phyloP scores from a whole-genome alignment of 1,284 basidiomycete species.

The Moesziomyces antarcticus region DNA sequence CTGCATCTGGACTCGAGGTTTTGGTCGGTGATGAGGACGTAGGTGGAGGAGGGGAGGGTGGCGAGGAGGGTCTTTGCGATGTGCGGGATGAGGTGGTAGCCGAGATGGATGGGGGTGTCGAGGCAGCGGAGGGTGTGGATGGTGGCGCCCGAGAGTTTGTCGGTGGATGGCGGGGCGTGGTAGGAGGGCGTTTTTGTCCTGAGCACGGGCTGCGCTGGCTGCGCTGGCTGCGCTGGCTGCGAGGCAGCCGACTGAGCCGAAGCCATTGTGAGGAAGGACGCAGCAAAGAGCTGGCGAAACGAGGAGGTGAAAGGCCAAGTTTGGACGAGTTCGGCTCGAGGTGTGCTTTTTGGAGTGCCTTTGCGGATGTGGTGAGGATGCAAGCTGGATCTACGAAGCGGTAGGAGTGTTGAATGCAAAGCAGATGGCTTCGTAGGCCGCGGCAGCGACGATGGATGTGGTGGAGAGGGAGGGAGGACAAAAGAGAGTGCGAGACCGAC shows the following conservation, averaged over 20 bases:
- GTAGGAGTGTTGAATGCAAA: no score
- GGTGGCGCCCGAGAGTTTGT: slow-evolving; percentile 55
- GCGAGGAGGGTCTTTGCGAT: slow-evolving; percentile 76
- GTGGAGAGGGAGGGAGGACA: no score
- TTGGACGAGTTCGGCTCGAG: no score
- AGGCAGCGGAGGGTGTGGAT: slow-evolving; percentile 63
- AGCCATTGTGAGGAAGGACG: slow-evolving; percentile 14
- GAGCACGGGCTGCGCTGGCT: slow-evolving; percentile 31
- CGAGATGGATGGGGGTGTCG: slow-evolving; percentile 63
- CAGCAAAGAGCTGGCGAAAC: no score
- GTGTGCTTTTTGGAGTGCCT: no score
- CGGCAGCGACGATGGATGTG: no score
- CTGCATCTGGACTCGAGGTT: slow-evolving; percentile 73
- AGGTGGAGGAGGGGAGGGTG: slow-evolving; percentile 83
- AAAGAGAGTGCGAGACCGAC: no score
- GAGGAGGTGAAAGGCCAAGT: no score
- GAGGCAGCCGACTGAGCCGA: slow-evolving; percentile 12
- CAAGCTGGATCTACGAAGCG: no score
- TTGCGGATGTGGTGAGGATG: no score
- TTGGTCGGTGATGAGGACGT: slow-evolving; percentile 92
- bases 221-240: slow-evolving; percentile 17
- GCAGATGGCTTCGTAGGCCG: no score
- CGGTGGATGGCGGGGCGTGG: slow-evolving; percentile 60
- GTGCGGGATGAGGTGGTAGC: slow-evolving; percentile 66
- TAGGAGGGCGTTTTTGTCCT: slow-evolving; percentile 64